Percentiles rank a stretch among this genome's conserved stretches.
These are phyloP conservation scores for Cucurbita moschata DNA, from an alignment of 306 rosid genomes.

Conservation along the genomic window DNA sequence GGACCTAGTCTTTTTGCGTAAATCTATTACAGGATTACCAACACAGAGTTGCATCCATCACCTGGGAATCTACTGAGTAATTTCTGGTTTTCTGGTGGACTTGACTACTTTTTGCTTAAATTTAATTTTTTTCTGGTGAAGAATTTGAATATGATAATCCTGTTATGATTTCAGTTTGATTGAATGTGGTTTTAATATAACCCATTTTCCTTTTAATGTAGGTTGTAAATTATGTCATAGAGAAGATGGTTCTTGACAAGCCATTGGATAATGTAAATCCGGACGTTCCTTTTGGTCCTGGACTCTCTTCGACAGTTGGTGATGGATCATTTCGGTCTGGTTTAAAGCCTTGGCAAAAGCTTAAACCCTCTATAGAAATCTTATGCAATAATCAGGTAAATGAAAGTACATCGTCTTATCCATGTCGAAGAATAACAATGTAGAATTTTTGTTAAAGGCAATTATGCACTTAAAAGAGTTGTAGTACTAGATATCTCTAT, in stretches of 20 bases:
- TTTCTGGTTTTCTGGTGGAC: neutral
- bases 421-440: neutral
- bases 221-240: conserved; percentile 86
- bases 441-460: neutral
- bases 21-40: neutral
- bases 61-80: neutral
- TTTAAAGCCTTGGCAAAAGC: conserved; percentile 79
- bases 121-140: neutral
- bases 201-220: conserved; percentile 8
- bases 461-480: neutral
- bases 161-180: neutral
- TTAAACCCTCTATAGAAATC: conserved; percentile 80
- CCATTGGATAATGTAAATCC: conserved; percentile 51
- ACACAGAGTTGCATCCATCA: neutral
- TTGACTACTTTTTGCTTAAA: neutral
- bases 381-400: conserved; percentile 93
- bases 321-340: conserved; percentile 82
- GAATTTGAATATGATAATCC: neutral
- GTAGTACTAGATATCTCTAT: no score
- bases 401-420: conserved; percentile 5
- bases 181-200: neutral
- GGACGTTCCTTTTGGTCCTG: conserved; percentile 54
- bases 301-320: conserved; percentile 42
- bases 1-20: neutral
- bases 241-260: conserved; percentile 92